phyloP scores from a whole-genome alignment of 2,329 filamentous ascomycete species.

The Fusarium algeriense region DNA sequence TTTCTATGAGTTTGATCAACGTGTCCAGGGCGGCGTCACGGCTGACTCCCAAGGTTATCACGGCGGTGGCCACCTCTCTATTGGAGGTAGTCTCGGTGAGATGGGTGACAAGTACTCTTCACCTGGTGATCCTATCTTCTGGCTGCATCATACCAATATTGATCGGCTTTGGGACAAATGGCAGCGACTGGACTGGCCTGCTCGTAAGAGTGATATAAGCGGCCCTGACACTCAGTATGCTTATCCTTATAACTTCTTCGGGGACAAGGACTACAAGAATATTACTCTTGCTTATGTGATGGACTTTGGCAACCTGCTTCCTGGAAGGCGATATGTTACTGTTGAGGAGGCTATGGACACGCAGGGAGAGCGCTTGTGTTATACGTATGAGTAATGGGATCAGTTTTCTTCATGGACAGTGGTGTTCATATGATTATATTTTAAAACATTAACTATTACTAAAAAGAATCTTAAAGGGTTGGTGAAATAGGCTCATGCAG shows the following conservation, averaged over 20 bases:
- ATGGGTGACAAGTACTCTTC: too few species aligned
- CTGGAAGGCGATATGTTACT: background rate
- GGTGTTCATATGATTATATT: background rate
- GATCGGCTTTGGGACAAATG: too few species aligned
- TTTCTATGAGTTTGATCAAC: too few species aligned
- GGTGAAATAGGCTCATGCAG: background rate
- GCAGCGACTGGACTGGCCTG: too few species aligned
- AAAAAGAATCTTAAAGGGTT: background rate
- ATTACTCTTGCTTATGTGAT: background rate
- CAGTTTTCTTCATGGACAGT: accelerated
- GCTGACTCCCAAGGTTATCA: too few species aligned
- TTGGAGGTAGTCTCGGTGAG: too few species aligned
- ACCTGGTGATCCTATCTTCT: background rate
- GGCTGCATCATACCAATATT: background rate
- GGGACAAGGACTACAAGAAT: too few species aligned
- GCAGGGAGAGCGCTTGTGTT: accelerated
- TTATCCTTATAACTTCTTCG: too few species aligned
- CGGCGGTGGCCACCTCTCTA: too few species aligned
- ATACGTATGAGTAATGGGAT: background rate
- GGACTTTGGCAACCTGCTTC: background rate
- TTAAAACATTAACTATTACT: background rate
- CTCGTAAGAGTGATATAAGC: too few species aligned
- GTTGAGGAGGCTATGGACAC: background rate
- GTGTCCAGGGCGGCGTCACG: too few species aligned
- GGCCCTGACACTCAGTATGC: too few species aligned